A percentile compares a stretch with the other conserved stretches of the same genome.
Evolutionary conservation across 805 yeast species (phyloP).

Genomic region (Dipodascopsis tothii): DNA sequence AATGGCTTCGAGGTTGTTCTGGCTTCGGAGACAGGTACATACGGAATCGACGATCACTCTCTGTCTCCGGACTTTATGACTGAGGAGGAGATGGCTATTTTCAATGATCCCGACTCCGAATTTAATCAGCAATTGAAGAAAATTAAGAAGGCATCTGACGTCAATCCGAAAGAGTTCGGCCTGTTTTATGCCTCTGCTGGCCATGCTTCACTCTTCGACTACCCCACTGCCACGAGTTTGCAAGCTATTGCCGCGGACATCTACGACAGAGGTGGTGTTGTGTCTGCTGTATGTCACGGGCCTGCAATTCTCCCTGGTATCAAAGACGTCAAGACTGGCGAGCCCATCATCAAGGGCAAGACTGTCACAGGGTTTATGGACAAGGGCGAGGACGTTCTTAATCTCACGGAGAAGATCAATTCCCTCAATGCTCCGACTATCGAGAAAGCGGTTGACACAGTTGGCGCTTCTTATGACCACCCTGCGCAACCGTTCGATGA

Average conservation of each 20-base stretch:
- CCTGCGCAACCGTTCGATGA: slow-evolving; percentile 50
- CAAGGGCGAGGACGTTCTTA: slow-evolving; percentile 41
- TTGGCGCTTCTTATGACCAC: slow-evolving; percentile 30
- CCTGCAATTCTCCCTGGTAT: slow-evolving; percentile 50
- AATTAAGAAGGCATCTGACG: slow-evolving; percentile 44
- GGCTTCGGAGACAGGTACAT: slow-evolving; percentile 52
- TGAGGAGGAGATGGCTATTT: slow-evolving; percentile 40
- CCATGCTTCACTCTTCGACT: slow-evolving; percentile 55
- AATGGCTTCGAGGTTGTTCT: slow-evolving; percentile 49
- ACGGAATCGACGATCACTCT: slow-evolving; percentile 55
- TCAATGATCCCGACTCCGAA: slow-evolving; percentile 34
- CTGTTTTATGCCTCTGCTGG: slow-evolving; percentile 61
- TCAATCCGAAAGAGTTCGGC: too few relatives aligned
- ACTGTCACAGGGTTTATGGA: slow-evolving; percentile 56
- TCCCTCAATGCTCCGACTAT: slow-evolving; percentile 28
- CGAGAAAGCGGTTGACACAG: slow-evolving; percentile 35
- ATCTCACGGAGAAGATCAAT: slow-evolving; percentile 29
- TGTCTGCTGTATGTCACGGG: slow-evolving; percentile 64
- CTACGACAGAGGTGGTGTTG: slow-evolving; percentile 46
- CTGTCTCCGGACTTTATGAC: slow-evolving; percentile 35
- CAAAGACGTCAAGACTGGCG: slow-evolving; percentile 38
- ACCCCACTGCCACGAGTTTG: slow-evolving; percentile 44
- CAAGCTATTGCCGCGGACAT: slow-evolving; percentile 42
- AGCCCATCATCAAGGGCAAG: slow-evolving; percentile 44
- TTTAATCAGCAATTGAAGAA: slow-evolving; percentile 36